A percentile compares a stretch with the other conserved stretches of the same genome.
Conservation (phyloP, 345 rosid species). For the Gossypioides kirkii region DNA sequence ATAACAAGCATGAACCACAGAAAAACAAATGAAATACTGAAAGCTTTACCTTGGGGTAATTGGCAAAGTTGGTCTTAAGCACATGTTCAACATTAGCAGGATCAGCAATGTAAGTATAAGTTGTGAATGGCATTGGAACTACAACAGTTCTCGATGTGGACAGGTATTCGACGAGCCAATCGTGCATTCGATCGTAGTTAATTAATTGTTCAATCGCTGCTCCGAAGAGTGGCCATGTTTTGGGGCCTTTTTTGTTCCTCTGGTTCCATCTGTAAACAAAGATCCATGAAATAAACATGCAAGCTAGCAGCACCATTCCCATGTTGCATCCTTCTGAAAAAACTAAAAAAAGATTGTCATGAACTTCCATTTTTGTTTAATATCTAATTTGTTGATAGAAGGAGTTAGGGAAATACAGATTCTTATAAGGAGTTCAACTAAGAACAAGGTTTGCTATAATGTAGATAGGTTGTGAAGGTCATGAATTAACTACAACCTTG, state of each 20-base stretch:
- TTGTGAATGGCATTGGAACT: constrained; percentile 83
- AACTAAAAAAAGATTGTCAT: not conserved
- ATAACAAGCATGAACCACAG: not conserved
- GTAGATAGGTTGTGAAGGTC: constrained; percentile 9
- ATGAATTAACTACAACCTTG: constrained; percentile 13
- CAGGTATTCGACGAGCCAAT: constrained; percentile 76
- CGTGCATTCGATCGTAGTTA: constrained; percentile 84
- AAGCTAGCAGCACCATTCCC: constrained; percentile 38
- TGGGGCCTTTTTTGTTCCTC: constrained; percentile 66
- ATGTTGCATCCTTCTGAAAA: constrained; percentile 29
- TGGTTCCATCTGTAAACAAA: constrained; percentile 71
- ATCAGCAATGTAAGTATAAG: constrained; percentile 91
- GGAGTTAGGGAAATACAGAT: not conserved
- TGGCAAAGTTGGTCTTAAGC: constrained; percentile 75
- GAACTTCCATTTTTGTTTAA: constrained; percentile 22
- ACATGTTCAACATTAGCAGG: constrained; percentile 87
- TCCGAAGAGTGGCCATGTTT: constrained; percentile 92
- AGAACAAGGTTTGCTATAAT: not conserved
- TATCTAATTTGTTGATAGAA: constrained; percentile 7
- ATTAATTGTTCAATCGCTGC: constrained; percentile 78
- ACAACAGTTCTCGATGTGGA: constrained; percentile 60
- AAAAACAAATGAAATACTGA: not conserved
- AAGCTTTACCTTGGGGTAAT: constrained; percentile 75
- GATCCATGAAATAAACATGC: constrained; percentile 56
- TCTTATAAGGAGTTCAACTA: constrained; percentile 18